Evolutionary conservation across 768 basidiomycete genomes (phyloP).

Genomic region (Lentinus tigrinus): DNA sequence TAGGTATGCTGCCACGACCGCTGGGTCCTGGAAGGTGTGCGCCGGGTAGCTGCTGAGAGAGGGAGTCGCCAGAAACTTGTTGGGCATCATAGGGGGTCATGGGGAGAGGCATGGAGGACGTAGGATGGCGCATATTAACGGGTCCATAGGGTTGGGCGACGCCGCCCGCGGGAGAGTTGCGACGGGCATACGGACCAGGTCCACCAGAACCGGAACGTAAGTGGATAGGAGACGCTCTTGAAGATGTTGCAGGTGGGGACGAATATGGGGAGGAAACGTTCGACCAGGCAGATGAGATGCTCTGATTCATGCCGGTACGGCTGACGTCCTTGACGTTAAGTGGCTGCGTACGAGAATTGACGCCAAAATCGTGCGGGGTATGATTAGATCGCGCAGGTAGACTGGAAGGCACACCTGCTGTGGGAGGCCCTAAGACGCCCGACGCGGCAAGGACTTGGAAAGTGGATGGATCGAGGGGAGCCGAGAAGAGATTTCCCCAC

Average conservation of each 20-base stretch:
- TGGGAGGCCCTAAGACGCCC: constrained; percentile 48
- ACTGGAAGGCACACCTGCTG: constrained; percentile 35
- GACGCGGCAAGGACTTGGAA: constrained; percentile 64
- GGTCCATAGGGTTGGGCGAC: constrained; percentile 18
- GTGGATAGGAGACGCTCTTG: constrained; percentile 66
- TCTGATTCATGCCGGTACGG: constrained; percentile 13
- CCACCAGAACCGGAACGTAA: constrained; percentile 30
- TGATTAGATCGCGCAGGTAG: constrained; percentile 39
- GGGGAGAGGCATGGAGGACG: constrained; percentile 16
- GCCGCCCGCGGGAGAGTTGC: constrained; percentile 41
- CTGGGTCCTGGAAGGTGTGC: constrained; percentile 11
- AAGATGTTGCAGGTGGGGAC: constrained; percentile 32
- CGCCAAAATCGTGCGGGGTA: constrained; percentile 25
- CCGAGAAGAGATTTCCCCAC: constrained; percentile 61
- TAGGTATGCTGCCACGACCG: constrained; percentile 7
- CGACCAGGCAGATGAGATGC: constrained; percentile 19
- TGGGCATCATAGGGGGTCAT: constrained; percentile 18
- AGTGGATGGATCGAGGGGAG: constrained; percentile 57
- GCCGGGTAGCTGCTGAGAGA: constrained; percentile 16
- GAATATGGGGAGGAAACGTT: constrained; percentile 27
- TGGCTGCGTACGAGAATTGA: constrained; percentile 14
- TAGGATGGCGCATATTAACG: constrained; percentile 18
- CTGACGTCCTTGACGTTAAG: constrained; percentile 21
- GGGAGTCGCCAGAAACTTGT: constrained; percentile 16
- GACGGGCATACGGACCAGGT: constrained; percentile 23